phyloP scores from a whole-genome alignment of 2,329 filamentous ascomycete genomes.

The Stromatinia cepivora region DNA sequence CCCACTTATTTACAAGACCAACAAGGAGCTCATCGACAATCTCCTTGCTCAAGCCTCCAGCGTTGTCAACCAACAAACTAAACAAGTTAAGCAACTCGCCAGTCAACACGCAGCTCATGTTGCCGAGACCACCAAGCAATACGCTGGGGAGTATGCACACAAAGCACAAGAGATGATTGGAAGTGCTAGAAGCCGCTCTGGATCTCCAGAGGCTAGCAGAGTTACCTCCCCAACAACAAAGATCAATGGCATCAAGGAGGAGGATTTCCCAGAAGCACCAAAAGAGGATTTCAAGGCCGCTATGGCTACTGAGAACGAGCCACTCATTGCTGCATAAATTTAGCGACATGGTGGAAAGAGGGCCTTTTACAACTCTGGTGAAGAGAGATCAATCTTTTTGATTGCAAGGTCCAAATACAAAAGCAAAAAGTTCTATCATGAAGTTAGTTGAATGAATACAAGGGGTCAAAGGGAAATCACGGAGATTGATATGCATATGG shows the following conservation, averaged over 20 bases:
- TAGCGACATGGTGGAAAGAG: neutral
- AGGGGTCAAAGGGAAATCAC: neutral
- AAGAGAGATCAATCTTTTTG: slow-evolving; percentile 12
- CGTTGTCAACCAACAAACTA: slow-evolving; percentile 61
- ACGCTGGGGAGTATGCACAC: slow-evolving; percentile 65
- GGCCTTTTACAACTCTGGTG: slow-evolving; percentile 6
- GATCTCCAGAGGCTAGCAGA: slow-evolving; percentile 33
- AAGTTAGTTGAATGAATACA: slow-evolving; percentile 1
- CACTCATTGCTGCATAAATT: slow-evolving; percentile 36
- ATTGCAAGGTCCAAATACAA: slow-evolving; percentile 2
- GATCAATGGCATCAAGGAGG: slow-evolving; percentile 29
- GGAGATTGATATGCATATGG: neutral
- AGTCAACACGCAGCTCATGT: slow-evolving; percentile 65
- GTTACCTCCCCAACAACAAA: slow-evolving; percentile 31
- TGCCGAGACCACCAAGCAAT: slow-evolving; percentile 64
- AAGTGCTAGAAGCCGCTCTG: slow-evolving; percentile 36
- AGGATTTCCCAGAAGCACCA: slow-evolving; percentile 39
- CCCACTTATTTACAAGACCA: slow-evolving; percentile 64
- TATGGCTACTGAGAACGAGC: slow-evolving; percentile 31
- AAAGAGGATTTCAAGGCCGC: slow-evolving; percentile 39
- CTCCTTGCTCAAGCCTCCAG: slow-evolving; percentile 59
- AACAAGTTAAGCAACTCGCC: slow-evolving; percentile 61
- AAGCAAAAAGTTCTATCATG: neutral
- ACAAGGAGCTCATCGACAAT: slow-evolving; percentile 68
- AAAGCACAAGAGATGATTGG: slow-evolving; percentile 67